Conservation (phyloP, 164 flowering plant species). For the Cinnamomum micranthum region DNA sequence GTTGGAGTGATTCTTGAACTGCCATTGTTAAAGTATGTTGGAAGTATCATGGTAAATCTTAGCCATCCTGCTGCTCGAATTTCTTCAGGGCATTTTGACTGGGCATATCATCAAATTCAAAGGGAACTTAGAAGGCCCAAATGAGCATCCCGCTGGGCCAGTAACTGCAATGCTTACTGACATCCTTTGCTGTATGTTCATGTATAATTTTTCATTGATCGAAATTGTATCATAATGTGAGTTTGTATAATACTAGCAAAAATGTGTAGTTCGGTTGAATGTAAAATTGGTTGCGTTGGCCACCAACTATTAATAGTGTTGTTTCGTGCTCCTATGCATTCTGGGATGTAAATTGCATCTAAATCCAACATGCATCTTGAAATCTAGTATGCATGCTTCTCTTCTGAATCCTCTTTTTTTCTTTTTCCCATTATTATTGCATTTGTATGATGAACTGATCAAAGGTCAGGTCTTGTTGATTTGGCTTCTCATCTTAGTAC, state of each 20-base stretch:
- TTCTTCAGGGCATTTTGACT: background rate
- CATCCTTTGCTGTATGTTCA: background rate
- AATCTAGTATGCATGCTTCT: background rate
- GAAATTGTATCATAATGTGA: conserved; percentile 10
- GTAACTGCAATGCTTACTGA: background rate
- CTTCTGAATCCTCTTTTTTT: background rate
- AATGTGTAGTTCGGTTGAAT: background rate
- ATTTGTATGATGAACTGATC: background rate
- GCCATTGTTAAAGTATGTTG: background rate
- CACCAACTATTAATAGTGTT: background rate
- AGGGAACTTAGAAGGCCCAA: background rate
- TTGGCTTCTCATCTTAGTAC: no score
- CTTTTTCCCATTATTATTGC: background rate
- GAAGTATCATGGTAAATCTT: background rate
- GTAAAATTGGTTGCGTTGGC: background rate
- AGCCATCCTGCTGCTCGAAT: background rate
- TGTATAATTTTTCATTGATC: conserved; percentile 15
- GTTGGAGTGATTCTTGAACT: conserved; percentile 77
- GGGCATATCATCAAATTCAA: background rate
- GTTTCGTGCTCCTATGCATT: background rate
- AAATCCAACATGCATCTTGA: conserved; percentile 1
- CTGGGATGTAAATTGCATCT: conserved; percentile 19
- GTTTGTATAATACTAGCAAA: conserved; percentile 14
- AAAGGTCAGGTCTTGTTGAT: no score
- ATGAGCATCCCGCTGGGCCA: background rate